Percentiles rank a stretch among this genome's conserved stretches.
phyloP scores from a whole-genome alignment of 192 early-diverging fungal genomes.

The Backusella luteola region DNA sequence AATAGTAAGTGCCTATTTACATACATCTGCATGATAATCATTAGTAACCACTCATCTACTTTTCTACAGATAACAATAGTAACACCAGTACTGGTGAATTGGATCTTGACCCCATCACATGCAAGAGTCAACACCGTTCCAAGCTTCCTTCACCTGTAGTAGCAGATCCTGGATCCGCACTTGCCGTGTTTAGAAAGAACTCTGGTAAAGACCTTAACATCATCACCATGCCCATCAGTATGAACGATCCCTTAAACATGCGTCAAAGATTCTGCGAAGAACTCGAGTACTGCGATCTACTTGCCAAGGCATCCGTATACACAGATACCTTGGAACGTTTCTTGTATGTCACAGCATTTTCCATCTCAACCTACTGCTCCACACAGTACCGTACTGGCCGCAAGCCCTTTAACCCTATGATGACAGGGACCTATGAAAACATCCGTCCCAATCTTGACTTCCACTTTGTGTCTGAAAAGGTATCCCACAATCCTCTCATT shows the following conservation, averaged over 20 bases:
- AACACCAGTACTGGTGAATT: neutral
- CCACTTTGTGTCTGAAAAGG: conserved; percentile 93
- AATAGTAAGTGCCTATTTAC: conserved; percentile 11
- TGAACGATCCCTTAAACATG: conserved; percentile 94
- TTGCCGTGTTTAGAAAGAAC: conserved; percentile 90
- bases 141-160: conserved; percentile 74
- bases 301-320: conserved; percentile 70
- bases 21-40: neutral
- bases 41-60: too few relatives aligned
- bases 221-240: conserved; percentile 92
- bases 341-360: conserved; percentile 81
- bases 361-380: conserved; percentile 80
- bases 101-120: neutral
- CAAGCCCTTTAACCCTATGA: conserved; percentile 96
- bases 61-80: neutral
- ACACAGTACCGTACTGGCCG: conserved; percentile 80
- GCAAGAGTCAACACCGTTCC: conserved; percentile 51
- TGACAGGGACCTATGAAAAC: conserved; percentile 96
- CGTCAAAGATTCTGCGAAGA: conserved; percentile 94
- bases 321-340: conserved; percentile 72
- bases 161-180: conserved; percentile 76
- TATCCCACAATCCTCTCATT: conserved; percentile 90
- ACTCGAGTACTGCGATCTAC: conserved; percentile 81
- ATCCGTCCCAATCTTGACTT: conserved; percentile 84
- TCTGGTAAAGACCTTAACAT: conserved; percentile 94